A percentile compares a stretch with the other conserved stretches of the same genome.
phyloP scores from a whole-genome alignment of 176 grass and related monocot genomes.

The Hordeum marinum region DNA sequence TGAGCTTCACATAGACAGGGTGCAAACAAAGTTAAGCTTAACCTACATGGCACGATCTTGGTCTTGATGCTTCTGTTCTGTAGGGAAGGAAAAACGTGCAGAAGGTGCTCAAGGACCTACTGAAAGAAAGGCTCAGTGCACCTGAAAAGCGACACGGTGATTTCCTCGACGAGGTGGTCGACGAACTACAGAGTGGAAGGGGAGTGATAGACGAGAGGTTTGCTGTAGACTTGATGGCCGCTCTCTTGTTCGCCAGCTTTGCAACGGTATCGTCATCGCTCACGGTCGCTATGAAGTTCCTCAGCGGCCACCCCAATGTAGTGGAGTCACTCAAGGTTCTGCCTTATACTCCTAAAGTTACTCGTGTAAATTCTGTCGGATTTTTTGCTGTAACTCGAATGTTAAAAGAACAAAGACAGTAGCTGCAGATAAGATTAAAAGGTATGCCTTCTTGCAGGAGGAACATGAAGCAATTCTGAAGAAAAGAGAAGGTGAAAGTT shows the following conservation, averaged over 20 bases:
- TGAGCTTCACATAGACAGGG: no score
- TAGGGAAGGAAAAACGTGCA: conserved; percentile 12
- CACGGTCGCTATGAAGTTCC: not conserved
- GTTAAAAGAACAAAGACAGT: not conserved
- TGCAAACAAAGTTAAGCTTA: not conserved
- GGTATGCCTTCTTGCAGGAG: not conserved
- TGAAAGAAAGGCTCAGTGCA: conserved; percentile 13
- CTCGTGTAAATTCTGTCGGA: not conserved
- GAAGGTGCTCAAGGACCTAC: not conserved
- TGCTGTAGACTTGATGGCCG: not conserved
- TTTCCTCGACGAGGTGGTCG: not conserved
- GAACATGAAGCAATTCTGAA: conserved; percentile 18
- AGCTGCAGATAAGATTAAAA: not conserved
- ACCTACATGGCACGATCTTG: not conserved
- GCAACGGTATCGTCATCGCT: not conserved
- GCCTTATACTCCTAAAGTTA: not conserved
- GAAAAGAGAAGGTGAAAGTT: not conserved
- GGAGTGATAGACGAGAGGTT: not conserved
- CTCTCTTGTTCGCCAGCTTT: conserved; percentile 4
- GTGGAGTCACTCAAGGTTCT: not conserved
- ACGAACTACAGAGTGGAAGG: not conserved
- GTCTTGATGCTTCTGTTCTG: not conserved
- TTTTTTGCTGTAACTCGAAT: not conserved
- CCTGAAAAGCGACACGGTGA: not conserved
- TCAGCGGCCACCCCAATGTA: not conserved